A percentile compares a stretch with the other conserved stretches of the same genome.
Evolutionary conservation across 2,329 filamentous ascomycete genomes (phyloP).

Genomic region (Botrytis aclada): DNA sequence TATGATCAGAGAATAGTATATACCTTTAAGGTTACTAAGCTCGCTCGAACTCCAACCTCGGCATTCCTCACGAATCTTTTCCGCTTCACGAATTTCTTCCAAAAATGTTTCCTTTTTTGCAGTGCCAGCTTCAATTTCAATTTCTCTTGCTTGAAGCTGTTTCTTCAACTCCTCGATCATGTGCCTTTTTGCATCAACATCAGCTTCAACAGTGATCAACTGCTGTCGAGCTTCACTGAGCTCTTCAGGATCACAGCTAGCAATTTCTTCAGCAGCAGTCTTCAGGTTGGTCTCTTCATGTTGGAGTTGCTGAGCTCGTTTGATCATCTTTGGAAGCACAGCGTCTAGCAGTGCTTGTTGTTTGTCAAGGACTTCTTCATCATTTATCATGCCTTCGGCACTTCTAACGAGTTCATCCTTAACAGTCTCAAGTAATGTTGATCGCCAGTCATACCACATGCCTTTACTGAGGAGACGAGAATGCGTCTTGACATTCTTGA

Average conservation of each 20-base stretch:
- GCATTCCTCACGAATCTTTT: constrained; percentile 81
- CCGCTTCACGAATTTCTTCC: constrained; percentile 75
- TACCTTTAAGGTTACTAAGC: constrained; percentile 75
- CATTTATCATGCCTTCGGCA: constrained; percentile 70
- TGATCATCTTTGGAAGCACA: constrained; percentile 62
- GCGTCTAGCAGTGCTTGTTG: constrained; percentile 67
- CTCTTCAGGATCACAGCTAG: constrained; percentile 77
- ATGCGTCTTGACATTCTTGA: constrained; percentile 95
- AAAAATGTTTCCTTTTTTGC: constrained; percentile 67
- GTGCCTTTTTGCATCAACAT: constrained; percentile 66
- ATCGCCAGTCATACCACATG: constrained; percentile 98
- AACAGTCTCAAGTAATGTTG: constrained; percentile 80
- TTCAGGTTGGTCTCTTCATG: constrained; percentile 66
- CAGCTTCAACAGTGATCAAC: constrained; percentile 60
- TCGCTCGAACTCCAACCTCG: constrained; percentile 85
- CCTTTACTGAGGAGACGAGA: constrained; percentile 87
- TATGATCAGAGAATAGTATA: constrained; percentile 27
- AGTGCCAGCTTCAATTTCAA: constrained; percentile 58
- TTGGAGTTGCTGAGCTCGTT: constrained; percentile 59
- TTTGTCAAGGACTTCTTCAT: constrained; percentile 63
- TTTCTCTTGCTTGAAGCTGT: constrained; percentile 65
- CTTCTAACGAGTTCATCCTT: constrained; percentile 77
- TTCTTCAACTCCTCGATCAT: constrained; percentile 64
- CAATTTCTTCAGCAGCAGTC: constrained; percentile 68
- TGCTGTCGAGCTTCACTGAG: constrained; percentile 70